Evolutionary conservation across 208 protist species (phyloP).

Genomic region (Leptomonas pyrrhocoris): DNA sequence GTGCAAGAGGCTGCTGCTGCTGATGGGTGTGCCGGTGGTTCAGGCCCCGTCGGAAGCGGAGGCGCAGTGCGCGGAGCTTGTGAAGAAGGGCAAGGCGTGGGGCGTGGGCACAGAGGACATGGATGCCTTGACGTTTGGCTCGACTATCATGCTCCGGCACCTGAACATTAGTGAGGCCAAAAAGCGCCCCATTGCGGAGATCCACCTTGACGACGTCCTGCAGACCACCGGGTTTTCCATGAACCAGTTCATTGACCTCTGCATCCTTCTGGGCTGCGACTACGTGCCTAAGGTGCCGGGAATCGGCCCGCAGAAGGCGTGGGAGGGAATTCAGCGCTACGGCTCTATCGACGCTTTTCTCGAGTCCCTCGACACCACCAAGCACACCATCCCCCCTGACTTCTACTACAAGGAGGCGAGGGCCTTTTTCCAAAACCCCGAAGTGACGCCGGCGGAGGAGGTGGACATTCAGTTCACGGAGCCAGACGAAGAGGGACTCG

Average conservation of each 20-base stretch:
- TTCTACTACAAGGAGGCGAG: slow-evolving; percentile 92
- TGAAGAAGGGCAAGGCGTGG: slow-evolving; percentile 94
- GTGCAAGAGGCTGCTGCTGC: slow-evolving; percentile 96
- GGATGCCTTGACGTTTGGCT: slow-evolving; percentile 99
- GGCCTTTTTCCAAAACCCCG: slow-evolving; percentile 92
- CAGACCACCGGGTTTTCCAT: slow-evolving; percentile 83
- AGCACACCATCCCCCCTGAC: slow-evolving; percentile 81
- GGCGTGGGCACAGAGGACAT: slow-evolving; percentile 99
- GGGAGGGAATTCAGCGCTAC: slow-evolving; percentile 96
- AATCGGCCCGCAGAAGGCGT: slow-evolving; percentile 97
- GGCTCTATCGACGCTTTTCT: slow-evolving; percentile 96
- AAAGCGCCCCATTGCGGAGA: slow-evolving; percentile 96
- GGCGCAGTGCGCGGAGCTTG: slow-evolving; percentile 98
- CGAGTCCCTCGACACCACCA: slow-evolving; percentile 87
- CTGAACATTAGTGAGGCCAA: slow-evolving; percentile 96
- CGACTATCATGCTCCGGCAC: slow-evolving; percentile 95
- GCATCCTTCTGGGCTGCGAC: slow-evolving; percentile 99
- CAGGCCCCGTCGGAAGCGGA: slow-evolving; percentile 98
- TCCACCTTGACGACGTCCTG: slow-evolving; percentile 91
- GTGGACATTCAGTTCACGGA: slow-evolving; percentile 94
- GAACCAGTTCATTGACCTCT: slow-evolving; percentile 98
- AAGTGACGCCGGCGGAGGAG: slow-evolving; percentile 80
- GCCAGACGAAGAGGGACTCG: slow-evolving; percentile 97
- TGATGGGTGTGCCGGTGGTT: slow-evolving; percentile 99
- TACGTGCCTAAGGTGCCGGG: slow-evolving; percentile 98